Evolutionary conservation across 306 rosid species (phyloP), one percentile per base, ranked within the genome.

Genomic region (Gillenia trifoliata): DNA sequence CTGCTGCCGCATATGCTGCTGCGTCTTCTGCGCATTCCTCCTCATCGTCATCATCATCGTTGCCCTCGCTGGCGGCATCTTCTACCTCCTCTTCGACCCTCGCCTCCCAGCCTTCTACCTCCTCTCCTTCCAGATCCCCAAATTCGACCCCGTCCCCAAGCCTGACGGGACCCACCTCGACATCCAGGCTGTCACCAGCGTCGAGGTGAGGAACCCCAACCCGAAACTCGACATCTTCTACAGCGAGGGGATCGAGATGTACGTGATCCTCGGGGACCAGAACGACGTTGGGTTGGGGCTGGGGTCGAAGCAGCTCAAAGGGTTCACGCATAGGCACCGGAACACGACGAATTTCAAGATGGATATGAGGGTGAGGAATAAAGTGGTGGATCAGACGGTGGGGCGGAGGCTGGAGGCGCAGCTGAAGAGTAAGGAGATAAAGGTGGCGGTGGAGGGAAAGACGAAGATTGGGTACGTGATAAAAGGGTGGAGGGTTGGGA

Each of bases 181-280:
- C 78, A 86, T 89, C 8, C 17, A 71, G 19, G 78, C 92, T 19
- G 28, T 73, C 23, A 23, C 81, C 22, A 79, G 81, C 50, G 70
- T 93, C 36, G 93, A 92, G 50, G 71, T 86, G 34, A 85, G 78
- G 82, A 92, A 92, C 71, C 85, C 85, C 0, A 92, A 86, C 68
- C 16, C 20, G 0, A 90, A 72, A 70, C 74, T 92, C 17, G 55
- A 0, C 23, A 79, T 93, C 71, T 80, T 38, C 31, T 92, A 86
- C 62, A 64, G 72, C 36, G 19, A 20, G 0, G 26, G 73, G 19
- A 71, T 75, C 9, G 63, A 34, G n/a, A 25, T 83, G 0, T 20
- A 12, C 1, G 55, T 82, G 5, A 50, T 64, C 6, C 85, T 74
- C 52, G 75, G 93, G 72, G 43, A 73, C 31, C 34, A 77, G 8